A percentile compares a stretch with the other conserved stretches of the same genome.
phyloP scores from a whole-genome alignment of 2,329 filamentous ascomycete species.

The Hortaea werneckii region DNA sequence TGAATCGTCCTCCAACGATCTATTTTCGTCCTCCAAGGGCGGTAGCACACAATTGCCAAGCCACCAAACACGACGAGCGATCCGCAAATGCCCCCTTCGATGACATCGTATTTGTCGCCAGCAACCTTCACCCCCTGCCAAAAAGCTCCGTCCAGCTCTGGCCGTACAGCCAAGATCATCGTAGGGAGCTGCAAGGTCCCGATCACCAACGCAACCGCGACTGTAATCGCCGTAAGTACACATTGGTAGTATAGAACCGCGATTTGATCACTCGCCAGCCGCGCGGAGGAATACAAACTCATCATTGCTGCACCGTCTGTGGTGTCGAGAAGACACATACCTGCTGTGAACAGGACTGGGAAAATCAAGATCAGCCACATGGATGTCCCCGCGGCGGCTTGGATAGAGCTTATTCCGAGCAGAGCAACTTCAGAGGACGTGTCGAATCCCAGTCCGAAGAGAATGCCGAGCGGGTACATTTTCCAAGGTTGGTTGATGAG shows the following conservation, averaged over 20 bases:
- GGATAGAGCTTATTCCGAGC: conserved; percentile 78
- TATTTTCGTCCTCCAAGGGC: conserved; percentile 62
- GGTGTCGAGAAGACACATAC: conserved; percentile 88
- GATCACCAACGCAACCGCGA: conserved; percentile 74
- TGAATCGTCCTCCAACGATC: conserved; percentile 30
- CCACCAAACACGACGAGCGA: conserved; percentile 70
- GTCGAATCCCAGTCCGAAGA: conserved; percentile 87
- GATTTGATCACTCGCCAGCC: conserved; percentile 70
- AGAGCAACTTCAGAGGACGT: conserved; percentile 91
- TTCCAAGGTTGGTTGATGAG: conserved; percentile 75
- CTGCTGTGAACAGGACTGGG: conserved; percentile 79
- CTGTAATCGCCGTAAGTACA: conserved; percentile 72
- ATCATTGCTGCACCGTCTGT: conserved; percentile 93
- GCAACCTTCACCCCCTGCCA: conserved; percentile 77
- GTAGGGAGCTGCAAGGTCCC: conserved; percentile 76
- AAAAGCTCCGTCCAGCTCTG: conserved; percentile 63
- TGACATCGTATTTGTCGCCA: conserved; percentile 73
- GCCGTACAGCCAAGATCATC: conserved; percentile 60
- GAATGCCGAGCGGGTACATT: conserved; percentile 81
- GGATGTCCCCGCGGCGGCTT: conserved; percentile 74
- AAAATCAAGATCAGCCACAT: conserved; percentile 94
- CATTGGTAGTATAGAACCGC: conserved; percentile 91
- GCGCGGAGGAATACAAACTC: conserved; percentile 73
- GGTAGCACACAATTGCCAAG: conserved; percentile 64
- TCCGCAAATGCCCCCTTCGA: conserved; percentile 78